A percentile compares a stretch with the other conserved stretches of the same genome.
Conservation (phyloP, 2,329 filamentous ascomycete genomes). For the Sporothrix sp. region DNA sequence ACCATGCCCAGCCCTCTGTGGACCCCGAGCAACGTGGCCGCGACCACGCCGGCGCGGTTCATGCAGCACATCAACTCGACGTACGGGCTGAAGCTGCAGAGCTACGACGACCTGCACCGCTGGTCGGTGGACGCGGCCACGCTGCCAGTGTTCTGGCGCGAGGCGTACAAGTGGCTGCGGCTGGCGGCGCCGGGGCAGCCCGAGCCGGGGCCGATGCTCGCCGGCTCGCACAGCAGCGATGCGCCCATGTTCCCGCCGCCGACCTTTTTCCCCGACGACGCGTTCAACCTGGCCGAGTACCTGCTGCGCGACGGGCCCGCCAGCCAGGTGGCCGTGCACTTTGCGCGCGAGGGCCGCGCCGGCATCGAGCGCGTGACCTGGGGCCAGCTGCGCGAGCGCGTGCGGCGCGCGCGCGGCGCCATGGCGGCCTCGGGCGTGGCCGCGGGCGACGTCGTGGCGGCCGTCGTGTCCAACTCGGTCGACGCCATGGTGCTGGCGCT, state of each 20-base stretch:
- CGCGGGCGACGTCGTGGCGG: slow-evolving; percentile 12
- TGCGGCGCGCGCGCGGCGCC: slow-evolving; percentile 1
- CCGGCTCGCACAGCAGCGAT: neutral
- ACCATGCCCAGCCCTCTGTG: neutral
- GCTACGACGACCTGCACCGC: slow-evolving; percentile 9
- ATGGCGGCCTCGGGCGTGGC: slow-evolving; percentile 1
- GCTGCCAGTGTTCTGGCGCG: slow-evolving; percentile 7
- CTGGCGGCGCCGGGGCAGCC: neutral
- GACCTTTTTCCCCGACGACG: slow-evolving; percentile 7
- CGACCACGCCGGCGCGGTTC: slow-evolving; percentile 8
- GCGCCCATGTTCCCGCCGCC: slow-evolving; percentile 7
- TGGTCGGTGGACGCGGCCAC: slow-evolving; percentile 9
- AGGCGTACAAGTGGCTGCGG: slow-evolving; percentile 8
- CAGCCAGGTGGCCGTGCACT: slow-evolving; percentile 35
- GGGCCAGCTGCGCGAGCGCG: slow-evolving; percentile 3
- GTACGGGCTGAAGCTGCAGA: neutral
- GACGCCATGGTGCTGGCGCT: slow-evolving; percentile 13
- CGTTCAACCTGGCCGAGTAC: slow-evolving; percentile 10
- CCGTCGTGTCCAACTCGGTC: slow-evolving; percentile 13
- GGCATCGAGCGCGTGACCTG: slow-evolving; percentile 22
- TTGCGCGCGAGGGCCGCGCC: slow-evolving; percentile 38
- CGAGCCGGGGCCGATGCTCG: neutral
- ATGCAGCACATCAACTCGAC: slow-evolving; percentile 4
- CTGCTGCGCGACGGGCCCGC: slow-evolving; percentile 5
- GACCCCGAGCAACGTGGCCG: neutral